Conservation (phyloP, 257 asterid species). For the Solanum pinnatisectum region DNA sequence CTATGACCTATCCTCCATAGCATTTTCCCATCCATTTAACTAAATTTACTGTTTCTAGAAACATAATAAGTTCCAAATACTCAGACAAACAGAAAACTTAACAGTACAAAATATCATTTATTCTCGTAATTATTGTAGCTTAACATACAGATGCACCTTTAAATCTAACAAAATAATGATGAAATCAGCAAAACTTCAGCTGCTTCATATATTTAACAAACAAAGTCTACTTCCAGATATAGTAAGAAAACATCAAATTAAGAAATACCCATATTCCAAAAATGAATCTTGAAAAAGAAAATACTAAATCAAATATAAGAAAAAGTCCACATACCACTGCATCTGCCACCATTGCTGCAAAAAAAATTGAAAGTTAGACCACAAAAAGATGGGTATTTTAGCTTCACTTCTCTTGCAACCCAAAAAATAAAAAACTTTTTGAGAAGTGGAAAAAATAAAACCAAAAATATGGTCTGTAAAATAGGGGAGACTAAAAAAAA, state of each 20-base stretch:
- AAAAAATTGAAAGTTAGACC: neutral
- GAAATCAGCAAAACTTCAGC: neutral
- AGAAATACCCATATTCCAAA: neutral
- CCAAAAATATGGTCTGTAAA: neutral
- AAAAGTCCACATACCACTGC: slow-evolving; percentile 36
- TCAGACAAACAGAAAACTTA: neutral
- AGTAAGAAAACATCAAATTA: neutral
- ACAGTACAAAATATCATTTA: neutral
- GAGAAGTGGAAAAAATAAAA: neutral
- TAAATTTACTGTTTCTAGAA: neutral
- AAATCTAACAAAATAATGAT: neutral
- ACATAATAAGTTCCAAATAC: neutral
- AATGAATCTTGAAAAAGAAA: neutral
- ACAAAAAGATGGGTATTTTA: neutral
- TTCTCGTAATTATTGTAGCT: neutral
- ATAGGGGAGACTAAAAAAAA: neutral
- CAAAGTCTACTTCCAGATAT: neutral
- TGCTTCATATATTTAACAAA: neutral
- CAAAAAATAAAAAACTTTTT: neutral
- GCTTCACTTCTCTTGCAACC: neutral
- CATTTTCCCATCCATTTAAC: neutral
- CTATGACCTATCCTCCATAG: neutral
- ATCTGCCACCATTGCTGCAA: slow-evolving; percentile 50
- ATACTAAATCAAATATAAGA: neutral
- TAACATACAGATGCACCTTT: neutral